Evolutionary conservation across 495 filamentous ascomycete species (phyloP).

Genomic region (Neurospora sp.): DNA sequence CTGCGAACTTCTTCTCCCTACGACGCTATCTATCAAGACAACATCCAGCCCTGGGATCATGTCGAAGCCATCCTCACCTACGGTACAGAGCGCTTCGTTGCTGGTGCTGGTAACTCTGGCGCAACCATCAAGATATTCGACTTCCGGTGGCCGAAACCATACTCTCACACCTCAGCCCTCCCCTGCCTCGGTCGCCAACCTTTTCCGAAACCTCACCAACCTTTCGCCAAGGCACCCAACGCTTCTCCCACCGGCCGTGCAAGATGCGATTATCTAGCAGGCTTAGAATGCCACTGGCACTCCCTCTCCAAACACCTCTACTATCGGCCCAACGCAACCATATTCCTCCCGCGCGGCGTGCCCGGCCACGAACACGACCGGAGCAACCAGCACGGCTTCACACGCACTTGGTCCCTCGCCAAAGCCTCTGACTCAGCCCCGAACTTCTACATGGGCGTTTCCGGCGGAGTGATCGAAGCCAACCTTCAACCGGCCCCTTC

Average conservation of each 20-base stretch:
- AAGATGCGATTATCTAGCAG: slow-evolving; percentile 19
- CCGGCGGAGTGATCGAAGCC: slow-evolving; percentile 29
- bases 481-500: slow-evolving; percentile 11
- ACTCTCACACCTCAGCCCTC: slow-evolving; percentile 33
- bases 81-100: slow-evolving; percentile 32
- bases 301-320: slow-evolving; percentile 25
- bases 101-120: slow-evolving; percentile 25
- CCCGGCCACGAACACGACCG: background rate
- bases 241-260: background rate
- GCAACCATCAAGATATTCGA: slow-evolving; percentile 36
- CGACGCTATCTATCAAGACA: slow-evolving; percentile 34
- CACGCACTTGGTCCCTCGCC: slow-evolving; percentile 30
- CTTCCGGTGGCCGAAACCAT: slow-evolving; percentile 34
- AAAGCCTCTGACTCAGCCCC: slow-evolving; percentile 31
- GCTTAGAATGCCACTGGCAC: slow-evolving; percentile 31
- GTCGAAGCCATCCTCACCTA: slow-evolving; percentile 32
- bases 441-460: slow-evolving; percentile 31
- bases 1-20: slow-evolving; percentile 26
- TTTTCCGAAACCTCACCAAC: slow-evolving; percentile 25
- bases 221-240: slow-evolving; percentile 15
- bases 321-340: slow-evolving; percentile 34
- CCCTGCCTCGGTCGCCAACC: slow-evolving; percentile 24
- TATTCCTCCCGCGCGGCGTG: slow-evolving; percentile 21
- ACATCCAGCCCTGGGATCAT: slow-evolving; percentile 28
- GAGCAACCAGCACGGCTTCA: slow-evolving; percentile 1